A percentile compares a stretch with the other conserved stretches of the same genome.
phyloP scores from a whole-genome alignment of 805 yeast species.

The Alloascoidea africana region DNA sequence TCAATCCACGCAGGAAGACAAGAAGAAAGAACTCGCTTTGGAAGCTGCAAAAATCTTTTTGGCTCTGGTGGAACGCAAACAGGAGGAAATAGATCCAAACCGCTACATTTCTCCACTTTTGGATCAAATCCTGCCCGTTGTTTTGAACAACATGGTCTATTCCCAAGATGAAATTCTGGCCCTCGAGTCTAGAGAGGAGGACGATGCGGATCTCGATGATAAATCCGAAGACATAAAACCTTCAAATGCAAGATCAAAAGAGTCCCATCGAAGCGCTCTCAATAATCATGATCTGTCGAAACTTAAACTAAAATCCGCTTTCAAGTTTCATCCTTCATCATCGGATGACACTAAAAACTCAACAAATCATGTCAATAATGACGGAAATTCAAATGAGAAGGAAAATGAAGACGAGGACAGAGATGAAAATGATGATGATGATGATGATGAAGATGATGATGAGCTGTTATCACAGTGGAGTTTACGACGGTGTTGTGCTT shows the following conservation, averaged over 20 bases:
- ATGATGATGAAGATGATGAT: slow-evolving; percentile 59
- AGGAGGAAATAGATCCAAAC: slow-evolving; percentile 33
- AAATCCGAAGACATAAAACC: slow-evolving; percentile 83
- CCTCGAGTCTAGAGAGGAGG: slow-evolving; percentile 52
- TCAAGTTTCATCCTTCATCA: too few relatives aligned
- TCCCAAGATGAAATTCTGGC: slow-evolving; percentile 64
- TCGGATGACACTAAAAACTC: slow-evolving; percentile 7
- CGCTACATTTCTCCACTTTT: slow-evolving; percentile 45
- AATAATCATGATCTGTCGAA: slow-evolving; percentile 8
- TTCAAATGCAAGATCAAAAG: slow-evolving; percentile 52
- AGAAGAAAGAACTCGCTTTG: slow-evolving; percentile 55
- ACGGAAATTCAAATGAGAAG: neutral
- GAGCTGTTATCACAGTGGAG: slow-evolving; percentile 72
- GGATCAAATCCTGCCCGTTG: slow-evolving; percentile 52
- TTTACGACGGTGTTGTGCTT: slow-evolving; percentile 86
- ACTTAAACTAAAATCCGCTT: too few relatives aligned
- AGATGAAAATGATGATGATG: slow-evolving; percentile 43
- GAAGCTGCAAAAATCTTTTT: slow-evolving; percentile 90
- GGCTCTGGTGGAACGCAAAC: slow-evolving; percentile 50
- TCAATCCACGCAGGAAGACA: slow-evolving; percentile 23
- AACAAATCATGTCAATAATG: too few relatives aligned
- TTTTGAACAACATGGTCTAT: slow-evolving; percentile 78
- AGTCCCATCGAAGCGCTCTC: slow-evolving; percentile 16
- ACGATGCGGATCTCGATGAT: slow-evolving; percentile 68
- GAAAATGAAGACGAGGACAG: slow-evolving; percentile 20